Percentiles rank a stretch among this genome's conserved stretches.
Evolutionary conservation across 805 yeast species (phyloP).

Genomic region (Candida boleticola): DNA sequence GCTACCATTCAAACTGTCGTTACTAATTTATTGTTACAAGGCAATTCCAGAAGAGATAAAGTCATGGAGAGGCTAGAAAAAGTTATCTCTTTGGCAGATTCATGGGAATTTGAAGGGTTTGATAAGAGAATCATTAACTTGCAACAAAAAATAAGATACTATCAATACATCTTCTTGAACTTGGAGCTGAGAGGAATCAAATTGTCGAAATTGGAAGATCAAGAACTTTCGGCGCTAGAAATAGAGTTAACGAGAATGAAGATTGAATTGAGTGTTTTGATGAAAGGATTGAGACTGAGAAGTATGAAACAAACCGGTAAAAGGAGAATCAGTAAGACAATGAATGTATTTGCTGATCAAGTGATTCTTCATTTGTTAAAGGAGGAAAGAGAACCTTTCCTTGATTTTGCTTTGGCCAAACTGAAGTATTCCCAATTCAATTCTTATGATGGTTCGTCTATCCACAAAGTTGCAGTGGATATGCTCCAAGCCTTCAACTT

Average conservation of each 20-base stretch:
- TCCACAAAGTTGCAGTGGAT: slow-evolving; percentile 56
- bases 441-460: slow-evolving; percentile 63
- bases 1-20: slow-evolving; percentile 32
- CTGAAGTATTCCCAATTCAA: slow-evolving; percentile 62
- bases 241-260: slow-evolving; percentile 31
- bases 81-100: slow-evolving; percentile 35
- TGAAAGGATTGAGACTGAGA: slow-evolving; percentile 27
- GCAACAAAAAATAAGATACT: slow-evolving; percentile 29
- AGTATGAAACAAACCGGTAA: slow-evolving; percentile 16
- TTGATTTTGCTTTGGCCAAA: slow-evolving; percentile 66
- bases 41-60: slow-evolving; percentile 23
- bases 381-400: slow-evolving; percentile 57
- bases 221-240: slow-evolving; percentile 22
- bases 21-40: slow-evolving; percentile 33
- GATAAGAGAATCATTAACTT: slow-evolving; percentile 27
- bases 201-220: slow-evolving; percentile 18
- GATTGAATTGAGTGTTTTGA: slow-evolving; percentile 33
- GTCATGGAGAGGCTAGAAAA: slow-evolving; percentile 40
- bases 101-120: slow-evolving; percentile 34
- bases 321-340: slow-evolving; percentile 15
- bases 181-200: slow-evolving; percentile 32
- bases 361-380: slow-evolving; percentile 69
- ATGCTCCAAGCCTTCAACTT: slow-evolving; percentile 71
- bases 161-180: slow-evolving; percentile 35
- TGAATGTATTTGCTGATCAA: slow-evolving; percentile 48